Evolutionary conservation across 2,329 filamentous ascomycete genomes (phyloP).

Genomic region (Apiospora koreana): DNA sequence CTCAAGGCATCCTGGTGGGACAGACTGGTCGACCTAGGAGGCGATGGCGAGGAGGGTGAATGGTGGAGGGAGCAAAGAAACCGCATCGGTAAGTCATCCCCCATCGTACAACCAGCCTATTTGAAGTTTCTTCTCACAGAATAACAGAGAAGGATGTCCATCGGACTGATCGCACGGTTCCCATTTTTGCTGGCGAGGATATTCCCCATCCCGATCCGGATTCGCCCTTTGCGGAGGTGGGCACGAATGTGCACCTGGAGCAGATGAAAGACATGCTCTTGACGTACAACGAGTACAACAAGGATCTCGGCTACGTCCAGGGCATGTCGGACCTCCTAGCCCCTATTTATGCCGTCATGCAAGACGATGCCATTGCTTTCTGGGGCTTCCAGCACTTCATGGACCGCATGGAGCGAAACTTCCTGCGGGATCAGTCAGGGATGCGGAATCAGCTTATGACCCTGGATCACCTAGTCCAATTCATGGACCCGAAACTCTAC

Average conservation of each 20-base stretch:
- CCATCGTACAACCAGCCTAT: neutral
- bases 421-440: slow-evolving; percentile 90
- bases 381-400: slow-evolving; percentile 97
- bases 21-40: slow-evolving; percentile 78
- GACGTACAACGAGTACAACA: slow-evolving; percentile 98
- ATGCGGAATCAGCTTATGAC: slow-evolving; percentile 92
- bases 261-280: slow-evolving; percentile 99
- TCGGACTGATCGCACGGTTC: slow-evolving; percentile 89
- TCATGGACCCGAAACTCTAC: slow-evolving; percentile 95
- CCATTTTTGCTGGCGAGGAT: slow-evolving; percentile 95
- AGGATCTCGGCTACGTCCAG: slow-evolving; percentile 93
- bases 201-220: slow-evolving; percentile 95
- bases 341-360: slow-evolving; percentile 94
- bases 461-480: slow-evolving; percentile 90
- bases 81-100: slow-evolving; percentile 74
- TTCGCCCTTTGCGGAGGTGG: slow-evolving; percentile 88
- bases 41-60: slow-evolving; percentile 79
- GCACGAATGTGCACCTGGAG: slow-evolving; percentile 96
- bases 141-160: slow-evolving; percentile 93
- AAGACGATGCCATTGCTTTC: slow-evolving; percentile 95
- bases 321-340: slow-evolving; percentile 97
- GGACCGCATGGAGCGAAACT: slow-evolving; percentile 97
- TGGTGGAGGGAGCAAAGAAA: slow-evolving; percentile 96
- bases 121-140: slow-evolving; percentile 18
- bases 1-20: slow-evolving; percentile 98